A percentile compares a stretch with the other conserved stretches of the same genome.
These are phyloP conservation scores for Diaporthe caulivora DNA, from an alignment of 2,329 filamentous ascomycete genomes.

Conservation along the genomic window DNA sequence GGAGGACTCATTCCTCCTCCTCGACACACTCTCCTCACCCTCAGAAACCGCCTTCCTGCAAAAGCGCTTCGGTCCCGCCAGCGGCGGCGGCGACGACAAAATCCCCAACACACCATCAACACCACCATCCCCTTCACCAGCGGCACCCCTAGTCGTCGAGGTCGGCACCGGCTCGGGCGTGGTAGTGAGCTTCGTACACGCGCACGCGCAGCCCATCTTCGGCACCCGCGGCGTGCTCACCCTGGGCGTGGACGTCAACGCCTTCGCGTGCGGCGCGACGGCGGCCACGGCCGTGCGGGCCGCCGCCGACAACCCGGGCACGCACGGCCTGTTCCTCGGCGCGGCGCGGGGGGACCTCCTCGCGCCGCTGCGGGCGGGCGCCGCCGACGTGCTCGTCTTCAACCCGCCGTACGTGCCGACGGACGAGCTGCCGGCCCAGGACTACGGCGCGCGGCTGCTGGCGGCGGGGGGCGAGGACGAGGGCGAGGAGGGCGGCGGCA, in stretches of 20 bases:
- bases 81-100: neutral
- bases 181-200: conserved; percentile 88
- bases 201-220: conserved; percentile 80
- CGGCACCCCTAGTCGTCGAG: conserved; percentile 78
- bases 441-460: conserved; percentile 44
- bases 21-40: conserved; percentile 86
- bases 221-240: conserved; percentile 78
- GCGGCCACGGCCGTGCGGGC: conserved; percentile 73
- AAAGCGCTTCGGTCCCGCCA: conserved; percentile 64
- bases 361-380: conserved; percentile 66
- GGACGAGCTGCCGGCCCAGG: conserved; percentile 73
- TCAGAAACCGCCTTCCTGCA: conserved; percentile 78
- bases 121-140: conserved; percentile 45
- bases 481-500: conserved; percentile 45
- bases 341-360: conserved; percentile 79
- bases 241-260: conserved; percentile 86
- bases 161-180: conserved; percentile 93
- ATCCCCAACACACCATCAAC: neutral
- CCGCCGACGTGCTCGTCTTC: conserved; percentile 89
- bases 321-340: conserved; percentile 69
- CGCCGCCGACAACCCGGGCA: conserved; percentile 48
- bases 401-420: conserved; percentile 98
- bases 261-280: conserved; percentile 84
- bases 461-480: conserved; percentile 42
- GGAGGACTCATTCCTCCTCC: conserved; percentile 93